These are phyloP conservation scores for Pseudocercospora eumusae DNA, from an alignment of 2,329 filamentous ascomycete genomes.

Conservation along the genomic window DNA sequence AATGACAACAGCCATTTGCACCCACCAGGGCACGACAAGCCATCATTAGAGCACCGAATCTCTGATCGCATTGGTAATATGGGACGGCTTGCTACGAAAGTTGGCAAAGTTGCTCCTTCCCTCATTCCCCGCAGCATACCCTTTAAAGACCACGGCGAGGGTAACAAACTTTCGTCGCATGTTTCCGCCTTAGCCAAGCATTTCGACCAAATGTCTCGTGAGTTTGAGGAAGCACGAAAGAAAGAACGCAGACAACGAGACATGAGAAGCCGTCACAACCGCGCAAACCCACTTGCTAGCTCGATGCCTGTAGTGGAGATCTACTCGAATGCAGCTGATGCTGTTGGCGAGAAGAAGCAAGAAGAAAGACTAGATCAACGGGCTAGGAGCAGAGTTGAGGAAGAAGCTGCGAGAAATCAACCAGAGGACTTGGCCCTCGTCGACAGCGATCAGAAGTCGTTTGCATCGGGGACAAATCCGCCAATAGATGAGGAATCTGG, in stretches of 20 bases:
- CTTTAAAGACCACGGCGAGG: constrained; percentile 59
- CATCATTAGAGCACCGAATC: constrained; percentile 68
- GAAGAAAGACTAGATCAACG: constrained; percentile 18
- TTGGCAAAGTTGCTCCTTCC: constrained; percentile 59
- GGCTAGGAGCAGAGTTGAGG: constrained; percentile 24
- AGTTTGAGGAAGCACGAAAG: constrained; percentile 92
- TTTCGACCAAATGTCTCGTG: constrained; percentile 93
- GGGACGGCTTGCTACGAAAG: constrained; percentile 50
- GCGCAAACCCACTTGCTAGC: constrained; percentile 84
- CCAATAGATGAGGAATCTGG: constrained; percentile 13
- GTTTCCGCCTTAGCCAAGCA: constrained; percentile 92
- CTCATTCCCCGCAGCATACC: constrained; percentile 86
- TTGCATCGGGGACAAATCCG: not conserved
- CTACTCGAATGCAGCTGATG: constrained; percentile 89
- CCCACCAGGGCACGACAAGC: constrained; percentile 8
- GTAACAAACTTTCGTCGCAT: constrained; percentile 55
- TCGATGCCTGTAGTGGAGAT: constrained; percentile 97
- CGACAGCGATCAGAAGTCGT: constrained; percentile 18
- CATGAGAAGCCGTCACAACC: constrained; percentile 71
- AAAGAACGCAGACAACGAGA: constrained; percentile 80
- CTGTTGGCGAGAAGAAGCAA: constrained; percentile 56
- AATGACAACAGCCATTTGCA: constrained; percentile 1
- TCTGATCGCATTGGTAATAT: constrained; percentile 59
- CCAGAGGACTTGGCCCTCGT: constrained; percentile 24
- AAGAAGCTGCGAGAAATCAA: constrained; percentile 23